Conservation (phyloP, 2,329 filamentous ascomycete species). For the Teratosphaeriaceae sp. region DNA sequence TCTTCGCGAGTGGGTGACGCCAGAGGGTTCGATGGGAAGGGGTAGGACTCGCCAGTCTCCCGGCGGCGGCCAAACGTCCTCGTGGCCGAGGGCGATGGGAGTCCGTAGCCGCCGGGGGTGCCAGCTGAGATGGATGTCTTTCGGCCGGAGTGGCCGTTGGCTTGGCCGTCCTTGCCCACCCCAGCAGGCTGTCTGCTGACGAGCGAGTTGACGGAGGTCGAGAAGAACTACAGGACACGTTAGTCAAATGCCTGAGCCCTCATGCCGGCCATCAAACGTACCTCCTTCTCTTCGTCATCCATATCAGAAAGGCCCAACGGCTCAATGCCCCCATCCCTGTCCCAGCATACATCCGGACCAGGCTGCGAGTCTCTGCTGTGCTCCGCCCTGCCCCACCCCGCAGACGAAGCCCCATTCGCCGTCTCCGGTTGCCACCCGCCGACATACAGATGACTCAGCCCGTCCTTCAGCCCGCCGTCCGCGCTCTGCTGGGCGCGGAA, state of each 20-base stretch:
- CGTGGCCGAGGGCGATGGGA: conserved; percentile 66
- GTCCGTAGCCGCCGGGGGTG: conserved; percentile 56
- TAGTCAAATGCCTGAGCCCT: conserved; percentile 3
- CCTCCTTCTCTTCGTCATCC: conserved; percentile 60
- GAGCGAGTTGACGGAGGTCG: conserved; percentile 84
- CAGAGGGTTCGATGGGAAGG: conserved; percentile 43
- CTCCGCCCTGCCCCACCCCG: conserved; percentile 73
- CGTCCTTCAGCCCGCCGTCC: conserved; percentile 55
- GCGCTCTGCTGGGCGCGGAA: conserved; percentile 54
- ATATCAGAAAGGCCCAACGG: conserved; percentile 70
- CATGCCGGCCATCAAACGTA: conserved; percentile 27
- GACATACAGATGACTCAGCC: conserved; percentile 62
- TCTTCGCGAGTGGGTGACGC: conserved; percentile 64
- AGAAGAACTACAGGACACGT: conserved; percentile 57
- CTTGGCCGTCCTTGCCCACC: conserved; percentile 54
- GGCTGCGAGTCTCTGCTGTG: conserved; percentile 60
- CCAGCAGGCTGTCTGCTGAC: conserved; percentile 74
- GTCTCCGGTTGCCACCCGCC: conserved; percentile 73
- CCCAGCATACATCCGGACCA: conserved; percentile 92
- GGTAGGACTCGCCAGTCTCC: conserved; percentile 70
- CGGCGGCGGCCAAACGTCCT: conserved; percentile 69
- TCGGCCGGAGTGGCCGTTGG: conserved; percentile 56
- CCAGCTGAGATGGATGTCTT: conserved; percentile 78
- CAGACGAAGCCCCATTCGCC: conserved; percentile 52
- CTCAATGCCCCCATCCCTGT: conserved; percentile 59